Percentiles rank a stretch among this genome's conserved stretches.
Evolutionary conservation across 257 asterid species (phyloP).

Genomic region (Ilex asprella): DNA sequence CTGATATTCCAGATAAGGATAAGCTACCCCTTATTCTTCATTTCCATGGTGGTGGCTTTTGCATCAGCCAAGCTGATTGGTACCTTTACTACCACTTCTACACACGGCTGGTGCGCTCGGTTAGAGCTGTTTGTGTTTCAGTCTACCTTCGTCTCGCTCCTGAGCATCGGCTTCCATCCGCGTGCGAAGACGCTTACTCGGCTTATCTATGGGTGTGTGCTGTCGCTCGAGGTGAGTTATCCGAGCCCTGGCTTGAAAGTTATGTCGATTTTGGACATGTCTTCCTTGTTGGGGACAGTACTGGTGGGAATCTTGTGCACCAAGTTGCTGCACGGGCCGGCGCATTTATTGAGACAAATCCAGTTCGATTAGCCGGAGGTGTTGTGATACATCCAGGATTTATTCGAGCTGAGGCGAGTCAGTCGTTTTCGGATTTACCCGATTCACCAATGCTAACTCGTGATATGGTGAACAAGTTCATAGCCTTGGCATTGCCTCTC

Average conservation of each 20-base stretch:
- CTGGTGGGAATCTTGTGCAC: constrained; percentile 60
- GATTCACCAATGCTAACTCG: constrained; percentile 48
- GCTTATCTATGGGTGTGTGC: constrained; percentile 40
- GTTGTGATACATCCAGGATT: constrained; percentile 57
- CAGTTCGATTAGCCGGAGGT: constrained; percentile 33
- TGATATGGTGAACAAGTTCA: constrained; percentile 55
- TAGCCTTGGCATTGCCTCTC: constrained; percentile 41
- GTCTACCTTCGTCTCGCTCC: constrained; percentile 47
- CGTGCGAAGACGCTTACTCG: constrained; percentile 29
- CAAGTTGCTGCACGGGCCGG: constrained; percentile 53
- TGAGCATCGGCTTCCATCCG: constrained; percentile 52
- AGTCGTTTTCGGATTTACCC: constrained; percentile 55
- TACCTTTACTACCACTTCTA: constrained; percentile 43
- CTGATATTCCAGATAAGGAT: not conserved
- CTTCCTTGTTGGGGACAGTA: constrained; percentile 61
- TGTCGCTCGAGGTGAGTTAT: constrained; percentile 13
- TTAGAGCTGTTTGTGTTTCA: constrained; percentile 40
- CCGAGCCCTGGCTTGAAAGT: constrained; percentile 20
- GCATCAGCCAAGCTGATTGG: constrained; percentile 58
- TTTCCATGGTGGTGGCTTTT: constrained; percentile 71
- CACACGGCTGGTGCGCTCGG: constrained; percentile 34
- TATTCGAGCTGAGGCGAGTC: constrained; percentile 38
- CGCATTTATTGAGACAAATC: too few relatives aligned
- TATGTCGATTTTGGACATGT: constrained; percentile 34
- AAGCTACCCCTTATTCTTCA: constrained; percentile 52